phyloP scores from a whole-genome alignment of 2,329 filamentous ascomycete species.

The Claviceps lovelessii region DNA sequence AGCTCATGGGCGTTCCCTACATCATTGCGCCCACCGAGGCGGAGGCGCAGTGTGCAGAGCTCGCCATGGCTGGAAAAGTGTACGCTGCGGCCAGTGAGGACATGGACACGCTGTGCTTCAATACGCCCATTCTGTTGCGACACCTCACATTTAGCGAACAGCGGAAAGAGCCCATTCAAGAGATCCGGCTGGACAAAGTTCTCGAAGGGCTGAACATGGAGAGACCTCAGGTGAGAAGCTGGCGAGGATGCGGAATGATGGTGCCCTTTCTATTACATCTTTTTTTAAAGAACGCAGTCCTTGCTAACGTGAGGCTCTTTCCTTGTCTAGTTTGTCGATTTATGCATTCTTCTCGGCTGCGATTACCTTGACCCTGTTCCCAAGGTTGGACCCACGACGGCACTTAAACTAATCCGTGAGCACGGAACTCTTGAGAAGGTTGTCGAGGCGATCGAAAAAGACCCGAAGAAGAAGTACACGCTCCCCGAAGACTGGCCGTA shows the following conservation, averaged over 20 bases:
- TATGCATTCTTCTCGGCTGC: constrained; percentile 93
- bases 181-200: constrained; percentile 78
- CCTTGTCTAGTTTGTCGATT: constrained; percentile 67
- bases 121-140: constrained; percentile 76
- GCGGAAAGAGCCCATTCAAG: constrained; percentile 92
- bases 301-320: constrained; percentile 3
- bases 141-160: constrained; percentile 96
- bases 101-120: constrained; percentile 97
- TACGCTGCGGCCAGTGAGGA: constrained; percentile 95
- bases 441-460: constrained; percentile 63
- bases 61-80: constrained; percentile 85
- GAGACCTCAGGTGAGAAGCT: constrained; percentile 51
- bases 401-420: constrained; percentile 86
- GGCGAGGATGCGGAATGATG: not conserved
- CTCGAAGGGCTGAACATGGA: constrained; percentile 83
- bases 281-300: not conserved
- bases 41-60: constrained; percentile 85
- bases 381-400: constrained; percentile 83
- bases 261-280: not conserved
- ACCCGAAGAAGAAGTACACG: constrained; percentile 63
- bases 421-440: constrained; percentile 79
- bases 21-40: constrained; percentile 94
- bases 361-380: constrained; percentile 96
- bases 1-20: constrained; percentile 91
- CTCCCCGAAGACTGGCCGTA: constrained; percentile 97